Base-by-base conservation (phyloP, 805 yeast genomes). In the Wickerhamiella lipophila region DNA sequence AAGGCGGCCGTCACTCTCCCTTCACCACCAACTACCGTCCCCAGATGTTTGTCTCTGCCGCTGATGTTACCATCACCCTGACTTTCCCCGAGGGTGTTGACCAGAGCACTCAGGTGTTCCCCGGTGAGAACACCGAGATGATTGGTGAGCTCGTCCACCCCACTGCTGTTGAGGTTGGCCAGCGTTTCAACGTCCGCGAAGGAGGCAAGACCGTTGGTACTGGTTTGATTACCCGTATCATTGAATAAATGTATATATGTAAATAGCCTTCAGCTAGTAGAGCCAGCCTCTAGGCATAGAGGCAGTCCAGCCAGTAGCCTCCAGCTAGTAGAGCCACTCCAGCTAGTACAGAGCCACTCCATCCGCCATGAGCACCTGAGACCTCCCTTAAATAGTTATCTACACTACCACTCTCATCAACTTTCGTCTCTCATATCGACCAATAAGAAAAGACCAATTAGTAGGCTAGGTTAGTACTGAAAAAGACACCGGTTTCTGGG, bases 151-250 rank as follows among this genome's bases (percentile, higher is more conserved):
- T 89, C 65, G 80, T 83, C 56, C 84, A 78, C 73, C 92, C 95
- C 67, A 84, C 94, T 59, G 94, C 97, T 54, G 64, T 92, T 56
- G 98, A 92, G 76, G 81, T 82, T 62, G 94, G 94, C 68, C 96
- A 88, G 76, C 84, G 97, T 73, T 92, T 92, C 83, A 92, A 92
- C 80, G 77, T 92, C 68, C 92, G 98, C 80, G 98, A 92, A 75
- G 96, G 97, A 73, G 96, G 96, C 68, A 84, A 83, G 75, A 92
- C 98, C 57, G 96, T 92, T 58, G 98, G 96, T 71, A 92, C 98
- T 58, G 98, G 98, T 75, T 74, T 92, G 74, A 78, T 92, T 61
- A 92, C 98, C 62, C 81, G 95, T 71, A 80, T 86, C 68, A 68
- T 84, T 57, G 89, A 81, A 15, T 43, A 43, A 43, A 41, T 41